Conservation (phyloP, 2,329 filamentous ascomycete genomes). For the Thermoascus crustaceus region DNA sequence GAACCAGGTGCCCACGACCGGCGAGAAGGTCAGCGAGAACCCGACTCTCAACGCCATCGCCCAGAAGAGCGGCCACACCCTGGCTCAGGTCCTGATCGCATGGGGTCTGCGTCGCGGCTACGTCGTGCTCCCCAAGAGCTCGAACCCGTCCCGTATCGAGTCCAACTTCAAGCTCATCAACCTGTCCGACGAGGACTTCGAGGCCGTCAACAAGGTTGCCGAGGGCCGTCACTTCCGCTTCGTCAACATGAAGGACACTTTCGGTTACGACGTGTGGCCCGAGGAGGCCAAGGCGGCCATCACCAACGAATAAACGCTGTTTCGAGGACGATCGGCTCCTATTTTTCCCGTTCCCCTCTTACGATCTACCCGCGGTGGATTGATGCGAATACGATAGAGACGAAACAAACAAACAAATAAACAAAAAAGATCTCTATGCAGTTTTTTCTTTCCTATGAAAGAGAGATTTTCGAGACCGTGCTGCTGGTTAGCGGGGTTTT, state of each 20-base stretch:
- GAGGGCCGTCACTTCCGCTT: conserved; percentile 61
- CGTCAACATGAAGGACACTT: conserved; percentile 76
- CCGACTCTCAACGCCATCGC: conserved; percentile 51
- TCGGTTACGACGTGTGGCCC: conserved; percentile 64
- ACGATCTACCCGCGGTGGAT: too few relatives aligned
- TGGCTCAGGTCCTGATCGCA: conserved; percentile 55
- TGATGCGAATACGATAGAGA: too few relatives aligned
- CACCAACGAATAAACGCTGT: conserved; percentile 2
- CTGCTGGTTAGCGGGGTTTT: conserved; percentile 1
- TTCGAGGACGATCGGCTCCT: too few relatives aligned
- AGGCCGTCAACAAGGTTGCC: conserved; percentile 55
- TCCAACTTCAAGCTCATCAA: conserved; percentile 60
- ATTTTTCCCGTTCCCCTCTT: too few relatives aligned
- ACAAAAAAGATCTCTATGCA: too few relatives aligned
- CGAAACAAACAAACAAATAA: too few relatives aligned
- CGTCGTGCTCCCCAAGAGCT: conserved; percentile 62
- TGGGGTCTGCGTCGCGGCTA: conserved; percentile 61
- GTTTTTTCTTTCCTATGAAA: too few relatives aligned
- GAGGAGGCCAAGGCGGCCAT: conserved; percentile 38
- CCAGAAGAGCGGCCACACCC: conserved; percentile 48
- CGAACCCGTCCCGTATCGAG: conserved; percentile 56
- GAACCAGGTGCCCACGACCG: conserved; percentile 60
- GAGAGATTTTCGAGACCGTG: neutral
- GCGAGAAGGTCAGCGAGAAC: conserved; percentile 57
- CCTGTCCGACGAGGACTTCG: conserved; percentile 50